phyloP scores from a whole-genome alignment of 495 filamentous ascomycete genomes.

The Penicillium nucicola region DNA sequence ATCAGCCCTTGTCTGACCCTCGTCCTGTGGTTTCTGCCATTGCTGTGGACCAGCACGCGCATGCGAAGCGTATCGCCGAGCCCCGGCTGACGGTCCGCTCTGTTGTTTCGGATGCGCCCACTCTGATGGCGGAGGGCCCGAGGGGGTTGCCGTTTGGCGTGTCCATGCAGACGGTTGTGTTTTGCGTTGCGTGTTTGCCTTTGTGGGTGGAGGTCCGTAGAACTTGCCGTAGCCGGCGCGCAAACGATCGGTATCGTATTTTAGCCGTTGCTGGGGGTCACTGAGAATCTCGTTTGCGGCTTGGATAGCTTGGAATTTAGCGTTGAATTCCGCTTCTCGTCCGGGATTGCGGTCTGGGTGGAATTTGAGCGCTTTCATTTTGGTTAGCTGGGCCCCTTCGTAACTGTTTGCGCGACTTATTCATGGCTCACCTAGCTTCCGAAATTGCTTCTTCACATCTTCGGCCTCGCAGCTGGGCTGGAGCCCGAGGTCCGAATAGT shows the following conservation, averaged over 20 bases:
- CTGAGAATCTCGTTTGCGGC: conserved; percentile 79
- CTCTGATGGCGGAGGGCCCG: conserved; percentile 20
- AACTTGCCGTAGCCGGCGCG: conserved; percentile 43
- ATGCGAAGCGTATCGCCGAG: conserved; percentile 54
- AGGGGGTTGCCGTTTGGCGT: background rate
- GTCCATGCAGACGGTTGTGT: conserved; percentile 22
- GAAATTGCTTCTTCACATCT: conserved; percentile 84
- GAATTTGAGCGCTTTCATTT: conserved; percentile 65
- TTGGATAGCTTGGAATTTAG: conserved; percentile 83
- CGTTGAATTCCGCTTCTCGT: conserved; percentile 68
- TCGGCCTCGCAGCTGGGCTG: conserved; percentile 56
- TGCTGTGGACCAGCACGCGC: conserved; percentile 41
- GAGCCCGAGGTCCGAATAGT: conserved; percentile 82
- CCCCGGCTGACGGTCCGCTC: conserved; percentile 48
- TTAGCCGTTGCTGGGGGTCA: conserved; percentile 61
- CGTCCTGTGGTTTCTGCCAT: conserved; percentile 45
- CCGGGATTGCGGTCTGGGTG: conserved; percentile 92
- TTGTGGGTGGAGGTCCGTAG: conserved; percentile 34
- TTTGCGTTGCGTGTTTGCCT: conserved; percentile 28
- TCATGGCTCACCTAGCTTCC: conserved; percentile 66
- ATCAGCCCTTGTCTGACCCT: conserved; percentile 53
- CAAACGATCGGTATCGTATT: conserved; percentile 72
- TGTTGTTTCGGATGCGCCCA: conserved; percentile 29
- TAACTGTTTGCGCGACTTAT: background rate
- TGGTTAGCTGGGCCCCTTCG: background rate